These are phyloP conservation scores for Microbotryum intermedium DNA, from an alignment of 1,284 basidiomycete genomes.

Conservation along the genomic window DNA sequence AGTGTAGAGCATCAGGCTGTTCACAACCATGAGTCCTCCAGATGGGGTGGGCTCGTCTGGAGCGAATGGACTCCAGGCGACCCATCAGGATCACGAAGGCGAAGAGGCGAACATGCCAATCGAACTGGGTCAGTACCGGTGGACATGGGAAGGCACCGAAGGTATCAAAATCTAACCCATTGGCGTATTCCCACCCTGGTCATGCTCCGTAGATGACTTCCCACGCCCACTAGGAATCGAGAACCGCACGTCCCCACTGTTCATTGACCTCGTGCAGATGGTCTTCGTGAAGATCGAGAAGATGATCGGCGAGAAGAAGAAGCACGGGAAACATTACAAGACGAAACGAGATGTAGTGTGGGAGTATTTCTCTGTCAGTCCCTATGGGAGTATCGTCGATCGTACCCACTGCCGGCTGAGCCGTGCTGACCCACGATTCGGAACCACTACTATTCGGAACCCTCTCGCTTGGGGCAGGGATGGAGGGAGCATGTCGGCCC, in stretches of 20 bases:
- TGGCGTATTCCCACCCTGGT: too few species aligned
- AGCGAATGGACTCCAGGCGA: too few species aligned
- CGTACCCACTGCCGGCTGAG: neutral
- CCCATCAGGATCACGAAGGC: too few species aligned
- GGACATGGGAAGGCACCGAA: too few species aligned
- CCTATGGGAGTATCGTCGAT: neutral
- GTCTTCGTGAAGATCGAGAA: conserved; percentile 12
- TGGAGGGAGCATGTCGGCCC: conserved; percentile 44
- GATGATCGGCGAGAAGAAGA: conserved; percentile 22
- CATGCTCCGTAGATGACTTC: conserved; percentile 8
- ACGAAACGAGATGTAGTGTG: conserved; percentile 32
- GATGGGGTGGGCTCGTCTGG: too few species aligned
- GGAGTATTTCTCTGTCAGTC: conserved; percentile 34
- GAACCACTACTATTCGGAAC: too few species aligned
- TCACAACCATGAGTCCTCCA: too few species aligned
- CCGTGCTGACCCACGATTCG: conserved; percentile 12
- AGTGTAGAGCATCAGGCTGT: too few species aligned
- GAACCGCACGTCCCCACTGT: conserved; percentile 5
- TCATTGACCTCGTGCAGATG: conserved; percentile 9
- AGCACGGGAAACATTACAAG: conserved; percentile 33
- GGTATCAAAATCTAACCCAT: too few species aligned
- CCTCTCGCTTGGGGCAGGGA: conserved; percentile 11
- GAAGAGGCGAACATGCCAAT: too few species aligned
- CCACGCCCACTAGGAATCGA: conserved; percentile 9
- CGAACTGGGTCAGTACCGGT: too few species aligned